Evolutionary conservation across 768 basidiomycete genomes (phyloP), one percentile per base, ranked within the genome.

Genomic region (Tylopilus sp.): DNA sequence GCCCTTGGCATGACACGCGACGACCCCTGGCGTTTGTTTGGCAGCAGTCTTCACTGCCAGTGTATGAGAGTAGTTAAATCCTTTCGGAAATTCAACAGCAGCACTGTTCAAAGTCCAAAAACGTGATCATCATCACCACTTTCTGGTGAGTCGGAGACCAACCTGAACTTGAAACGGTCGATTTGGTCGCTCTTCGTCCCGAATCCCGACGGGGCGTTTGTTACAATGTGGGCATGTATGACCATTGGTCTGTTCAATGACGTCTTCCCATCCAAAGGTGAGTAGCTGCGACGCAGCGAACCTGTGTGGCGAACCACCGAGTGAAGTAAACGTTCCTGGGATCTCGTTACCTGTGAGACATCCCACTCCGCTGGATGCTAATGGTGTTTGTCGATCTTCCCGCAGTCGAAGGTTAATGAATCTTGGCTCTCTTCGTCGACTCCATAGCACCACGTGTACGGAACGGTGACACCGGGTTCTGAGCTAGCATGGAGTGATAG

Each of bases 71-170:
- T 77, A 64, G 61, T 36, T 61, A 34, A 36, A 54, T 17, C 33
- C 73, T 19, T 28, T 21, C 28, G 25, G 33, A 1, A 36, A 55
- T 49, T 55, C 17, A 6, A 54, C 72, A 6, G 61, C 67, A 48
- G 1, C 3, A 1, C 51, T 52, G 1, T 71, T 69, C 54, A 75
- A 83, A 3, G 24, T 57, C 2, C 81, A 79, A 59, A 80, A 77
- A 58, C 86, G 86, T 2, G 88, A 88, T 0, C 81, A 84, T 57
- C 78, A 76, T 37, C 84, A n/a, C n/a, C n/a, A 85, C 64, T 92
- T 81, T 62, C 72, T 92, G 47, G 92, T 91, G 1, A 87, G 91
- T 58, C 83, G 89, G 69, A 87, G 87, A 88, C 67, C 43, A 46
- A 17, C 4, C n/a, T n/a, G n/a, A n/a, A 22, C 42, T n/a, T n/a